phyloP scores from a whole-genome alignment of 1,284 basidiomycete species.

The Gymnopus androsaceus region DNA sequence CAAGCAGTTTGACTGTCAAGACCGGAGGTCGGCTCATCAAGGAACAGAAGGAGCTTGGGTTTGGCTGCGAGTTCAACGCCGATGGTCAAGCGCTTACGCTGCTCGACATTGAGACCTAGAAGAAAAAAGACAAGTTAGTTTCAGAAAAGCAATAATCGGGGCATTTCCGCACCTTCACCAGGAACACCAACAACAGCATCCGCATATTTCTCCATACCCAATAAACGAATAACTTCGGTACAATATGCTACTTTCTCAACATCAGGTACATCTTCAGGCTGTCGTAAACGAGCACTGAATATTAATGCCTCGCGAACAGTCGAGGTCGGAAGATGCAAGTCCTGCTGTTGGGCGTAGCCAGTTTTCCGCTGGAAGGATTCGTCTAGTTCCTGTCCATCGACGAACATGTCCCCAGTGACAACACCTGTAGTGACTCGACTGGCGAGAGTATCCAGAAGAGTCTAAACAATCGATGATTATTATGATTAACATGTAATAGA shows the following conservation, averaged over 20 bases:
- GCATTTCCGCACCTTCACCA: conserved; percentile 45
- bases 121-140: neutral
- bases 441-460: conserved; percentile 67
- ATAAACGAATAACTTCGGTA: conserved; percentile 67
- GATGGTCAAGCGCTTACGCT: conserved; percentile 63
- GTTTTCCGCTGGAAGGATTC: conserved; percentile 60
- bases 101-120: conserved; percentile 44
- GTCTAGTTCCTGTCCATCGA: conserved; percentile 61
- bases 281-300: conserved; percentile 69
- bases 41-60: conserved; percentile 63
- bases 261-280: conserved; percentile 53
- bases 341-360: conserved; percentile 66
- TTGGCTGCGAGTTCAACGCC: conserved; percentile 31
- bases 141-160: neutral
- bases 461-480: too few relatives aligned
- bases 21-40: conserved; percentile 67
- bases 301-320: conserved; percentile 71
- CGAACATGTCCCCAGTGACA: conserved; percentile 63
- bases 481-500: too few relatives aligned
- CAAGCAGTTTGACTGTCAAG: conserved; percentile 73
- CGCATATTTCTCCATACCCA: conserved; percentile 63
- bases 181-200: conserved; percentile 69
- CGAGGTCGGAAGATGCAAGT: conserved; percentile 53
- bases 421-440: conserved; percentile 65
- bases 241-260: conserved; percentile 69